Base-by-base conservation (phyloP, 1,284 basidiomycete species). In the Tilletia walkeri region DNA sequence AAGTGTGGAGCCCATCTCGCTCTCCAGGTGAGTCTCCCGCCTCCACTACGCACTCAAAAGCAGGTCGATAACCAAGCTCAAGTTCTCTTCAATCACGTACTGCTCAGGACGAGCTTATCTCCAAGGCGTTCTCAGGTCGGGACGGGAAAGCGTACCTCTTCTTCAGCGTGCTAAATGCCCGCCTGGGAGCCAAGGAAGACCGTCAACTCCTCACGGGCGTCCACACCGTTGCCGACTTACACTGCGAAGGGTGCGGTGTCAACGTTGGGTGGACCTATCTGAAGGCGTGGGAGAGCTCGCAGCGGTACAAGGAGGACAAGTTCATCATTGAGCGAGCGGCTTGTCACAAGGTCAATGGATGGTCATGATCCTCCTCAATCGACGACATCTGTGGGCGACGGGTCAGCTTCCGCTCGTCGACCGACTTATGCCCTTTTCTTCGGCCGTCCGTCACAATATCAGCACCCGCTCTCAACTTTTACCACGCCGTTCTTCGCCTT, bases 261-360 rank as follows among this genome's bases (percentile, higher is more conserved):
- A 88, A 90, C 30, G 76, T 94, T 3, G 92, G 92, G 0, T 94
- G 92, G 92, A 92, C 87, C 78, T 94, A 94, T 76, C 88, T 92
- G 80, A 91, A 90, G 78, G 92, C 92, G 6, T 88, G 89, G 1
- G 91, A 94, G 76, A 85, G 86, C 39, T 87, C 88, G 6, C 92
- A 94, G 88, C 92, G 90, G 80, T 94, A 94, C 81, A 94, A 94
- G 83, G 92, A 94, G 88, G 92, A 91, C 10, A 93, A 93, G 82
- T 93, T 90, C 79, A 86, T 94, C n/a, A 86, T 94, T 54, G 92
- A 94, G 81, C 87, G 90, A 59, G 91, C 92, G 85, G 89, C 88
- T 78, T 84, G 93, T 4, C 85, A 91, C 67, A 93, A 93, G 81
- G 90, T 92, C 80, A 93, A 93, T 78, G 87, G 87, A 36, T 93